These are phyloP conservation scores for Diplocarpon rosae DNA, from an alignment of 2,329 filamentous ascomycete genomes.

Conservation along the genomic window DNA sequence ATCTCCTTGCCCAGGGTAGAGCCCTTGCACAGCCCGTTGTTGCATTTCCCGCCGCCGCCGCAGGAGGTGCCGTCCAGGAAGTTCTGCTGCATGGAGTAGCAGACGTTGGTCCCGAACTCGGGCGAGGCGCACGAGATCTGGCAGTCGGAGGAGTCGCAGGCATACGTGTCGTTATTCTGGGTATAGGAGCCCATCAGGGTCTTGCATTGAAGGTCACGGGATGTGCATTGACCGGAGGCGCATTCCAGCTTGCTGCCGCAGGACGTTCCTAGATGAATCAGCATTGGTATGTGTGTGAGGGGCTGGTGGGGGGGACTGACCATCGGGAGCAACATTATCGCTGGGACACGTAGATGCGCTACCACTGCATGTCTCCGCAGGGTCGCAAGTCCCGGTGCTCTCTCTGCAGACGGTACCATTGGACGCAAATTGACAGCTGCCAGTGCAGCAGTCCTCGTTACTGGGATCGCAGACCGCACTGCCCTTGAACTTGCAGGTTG, in stretches of 20 bases:
- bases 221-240: slow-evolving; percentile 90
- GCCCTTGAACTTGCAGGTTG: slow-evolving; percentile 73
- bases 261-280: slow-evolving; percentile 33
- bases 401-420: slow-evolving; percentile 67
- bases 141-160: slow-evolving; percentile 67
- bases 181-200: slow-evolving; percentile 68
- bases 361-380: slow-evolving; percentile 73
- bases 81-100: slow-evolving; percentile 73
- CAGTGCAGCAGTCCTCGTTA: slow-evolving; percentile 73
- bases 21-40: slow-evolving; percentile 68
- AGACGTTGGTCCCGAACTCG: slow-evolving; percentile 52
- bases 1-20: slow-evolving; percentile 60
- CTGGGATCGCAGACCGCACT: slow-evolving; percentile 64
- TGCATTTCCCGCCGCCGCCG: slow-evolving; percentile 66
- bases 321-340: slow-evolving; percentile 61
- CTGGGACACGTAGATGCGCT: slow-evolving; percentile 59
- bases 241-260: slow-evolving; percentile 64
- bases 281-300: background rate
- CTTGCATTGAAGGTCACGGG: slow-evolving; percentile 79
- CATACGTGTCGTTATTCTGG: slow-evolving; percentile 63
- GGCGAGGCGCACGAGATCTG: slow-evolving; percentile 63
- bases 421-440: slow-evolving; percentile 53
- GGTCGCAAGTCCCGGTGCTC: slow-evolving; percentile 74
- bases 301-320: slow-evolving; percentile 24
- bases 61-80: slow-evolving; percentile 89